These are phyloP conservation scores for Phialemoniopsis sp. DNA, from an alignment of 2,329 filamentous ascomycete species.

Conservation along the genomic window DNA sequence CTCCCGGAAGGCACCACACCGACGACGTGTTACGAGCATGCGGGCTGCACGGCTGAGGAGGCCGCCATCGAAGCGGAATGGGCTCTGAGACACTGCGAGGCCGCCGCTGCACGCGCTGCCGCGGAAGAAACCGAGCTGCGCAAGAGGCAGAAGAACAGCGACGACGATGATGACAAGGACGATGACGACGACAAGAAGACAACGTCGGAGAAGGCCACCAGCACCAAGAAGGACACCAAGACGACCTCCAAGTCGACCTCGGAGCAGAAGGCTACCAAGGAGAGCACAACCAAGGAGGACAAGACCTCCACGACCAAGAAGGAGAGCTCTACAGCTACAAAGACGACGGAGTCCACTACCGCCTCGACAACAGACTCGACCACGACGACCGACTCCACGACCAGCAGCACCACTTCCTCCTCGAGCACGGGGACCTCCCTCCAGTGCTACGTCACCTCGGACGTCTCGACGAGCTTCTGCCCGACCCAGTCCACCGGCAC, in stretches of 20 bases:
- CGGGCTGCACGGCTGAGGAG: conserved; percentile 29
- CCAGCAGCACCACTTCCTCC: not conserved
- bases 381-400: conserved; percentile 1
- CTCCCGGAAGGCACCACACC: conserved; percentile 20
- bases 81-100: conserved; percentile 25
- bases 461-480: conserved; percentile 31
- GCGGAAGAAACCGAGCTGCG: conserved; percentile 12
- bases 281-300: conserved; percentile 10
- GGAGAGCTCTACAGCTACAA: conserved; percentile 2
- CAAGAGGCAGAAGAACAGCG: conserved; percentile 7
- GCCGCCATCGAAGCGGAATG: conserved; percentile 25
- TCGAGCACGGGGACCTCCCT: conserved; percentile 9
- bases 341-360: conserved; percentile 5
- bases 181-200: conserved; percentile 26
- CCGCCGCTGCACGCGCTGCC: not conserved
- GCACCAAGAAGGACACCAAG: conserved; percentile 20
- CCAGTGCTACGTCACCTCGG: conserved; percentile 25
- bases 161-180: conserved; percentile 3
- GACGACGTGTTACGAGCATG: conserved; percentile 28
- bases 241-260: conserved; percentile 17
- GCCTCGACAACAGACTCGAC: conserved; percentile 6
- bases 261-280: conserved; percentile 13
- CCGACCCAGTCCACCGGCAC: conserved; percentile 29
- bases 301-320: conserved; percentile 1
- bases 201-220: conserved; percentile 27